These are phyloP conservation scores for Gossypium davidsonii DNA, from an alignment of 441 rosid genomes.

Conservation along the genomic window DNA sequence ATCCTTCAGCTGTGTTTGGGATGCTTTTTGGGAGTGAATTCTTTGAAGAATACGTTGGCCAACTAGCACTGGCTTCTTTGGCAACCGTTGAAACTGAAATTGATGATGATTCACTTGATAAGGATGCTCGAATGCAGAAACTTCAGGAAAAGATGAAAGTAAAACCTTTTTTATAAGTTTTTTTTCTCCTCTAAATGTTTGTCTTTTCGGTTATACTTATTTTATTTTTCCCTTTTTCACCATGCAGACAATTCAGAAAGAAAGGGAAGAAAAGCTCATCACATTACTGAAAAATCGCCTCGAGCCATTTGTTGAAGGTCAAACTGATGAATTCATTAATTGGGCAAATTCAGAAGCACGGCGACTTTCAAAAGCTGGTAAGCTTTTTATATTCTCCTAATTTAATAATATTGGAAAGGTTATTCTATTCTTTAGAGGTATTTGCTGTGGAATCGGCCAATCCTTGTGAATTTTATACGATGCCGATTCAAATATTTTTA, in stretches of 20 bases:
- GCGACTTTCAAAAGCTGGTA: conserved; percentile 76
- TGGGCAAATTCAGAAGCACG: conserved; percentile 83
- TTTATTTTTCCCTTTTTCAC: background rate
- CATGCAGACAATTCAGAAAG: conserved; percentile 62
- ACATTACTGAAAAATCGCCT: conserved; percentile 57
- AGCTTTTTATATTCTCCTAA: conserved; percentile 2
- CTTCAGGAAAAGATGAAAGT: conserved; percentile 74
- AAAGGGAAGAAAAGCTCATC: conserved; percentile 63
- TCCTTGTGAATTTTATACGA: background rate
- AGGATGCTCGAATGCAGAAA: conserved; percentile 42
- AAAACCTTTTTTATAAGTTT: background rate
- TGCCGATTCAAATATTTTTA: background rate
- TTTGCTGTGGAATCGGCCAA: background rate
- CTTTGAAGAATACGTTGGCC: conserved; percentile 91
- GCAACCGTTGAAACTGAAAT: conserved; percentile 35
- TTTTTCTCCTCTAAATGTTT: background rate
- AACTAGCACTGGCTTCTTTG: conserved; percentile 75
- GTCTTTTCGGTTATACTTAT: conserved; percentile 7
- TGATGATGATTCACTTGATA: conserved; percentile 48
- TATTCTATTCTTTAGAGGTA: background rate
- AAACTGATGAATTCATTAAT: conserved; percentile 43
- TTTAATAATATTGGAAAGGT: background rate
- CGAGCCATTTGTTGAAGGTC: conserved; percentile 73
- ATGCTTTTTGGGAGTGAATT: conserved; percentile 91
- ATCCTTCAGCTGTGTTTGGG: conserved; percentile 89